Evolutionary conservation across 2,329 filamentous ascomycete genomes (phyloP), one percentile per base, ranked within the genome.

Genomic region (Helminthosporium solani): DNA sequence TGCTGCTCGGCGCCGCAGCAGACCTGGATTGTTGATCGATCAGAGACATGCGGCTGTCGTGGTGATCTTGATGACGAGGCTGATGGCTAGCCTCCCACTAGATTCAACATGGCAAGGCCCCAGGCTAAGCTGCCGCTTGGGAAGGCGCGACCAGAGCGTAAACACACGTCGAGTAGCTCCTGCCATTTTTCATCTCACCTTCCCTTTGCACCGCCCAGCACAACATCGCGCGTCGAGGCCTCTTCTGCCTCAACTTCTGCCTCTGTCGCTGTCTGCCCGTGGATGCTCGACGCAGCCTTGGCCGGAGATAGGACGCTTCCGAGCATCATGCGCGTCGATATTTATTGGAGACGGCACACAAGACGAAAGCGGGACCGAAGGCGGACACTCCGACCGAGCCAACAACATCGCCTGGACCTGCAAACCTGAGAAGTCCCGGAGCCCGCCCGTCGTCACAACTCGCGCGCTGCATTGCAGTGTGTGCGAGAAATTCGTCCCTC

Each of bases 271-370:
- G 37, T 15, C 43, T 30, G 43, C 19, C 34, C 31, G 31, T 55
- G 53, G 53, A 56, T 12, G 25, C 25, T 27, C 25, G 25, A 27
- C n/a, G 25, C 25, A 12, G 25, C 7, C 7, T 7, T 27, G 14
- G 14, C 28, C 33, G 15, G 43, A 35, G 40, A 38, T 38, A 49
- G 11, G 38, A 42, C 31, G 38, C 37, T 12, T 14, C n/a, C 40
- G n/a, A 19, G 5, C 38, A 21, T 19, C 18, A n/a, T 62, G 61
- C 60, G 61, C 49, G 60, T 55, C 56, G 61, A 63, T 66, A 65
- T 66, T 65, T 66, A 66, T 66, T 66, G 61, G 54, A 54, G 46
- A 60, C 62, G 63, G 62, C 63, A 64, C 61, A 63, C 54, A 52
- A 53, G 42, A 53, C 57, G 45, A 43, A 53, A 56, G 46, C 60